Conservation (phyloP, 2,329 filamentous ascomycete species). For the Ophiobolus disseminans region DNA sequence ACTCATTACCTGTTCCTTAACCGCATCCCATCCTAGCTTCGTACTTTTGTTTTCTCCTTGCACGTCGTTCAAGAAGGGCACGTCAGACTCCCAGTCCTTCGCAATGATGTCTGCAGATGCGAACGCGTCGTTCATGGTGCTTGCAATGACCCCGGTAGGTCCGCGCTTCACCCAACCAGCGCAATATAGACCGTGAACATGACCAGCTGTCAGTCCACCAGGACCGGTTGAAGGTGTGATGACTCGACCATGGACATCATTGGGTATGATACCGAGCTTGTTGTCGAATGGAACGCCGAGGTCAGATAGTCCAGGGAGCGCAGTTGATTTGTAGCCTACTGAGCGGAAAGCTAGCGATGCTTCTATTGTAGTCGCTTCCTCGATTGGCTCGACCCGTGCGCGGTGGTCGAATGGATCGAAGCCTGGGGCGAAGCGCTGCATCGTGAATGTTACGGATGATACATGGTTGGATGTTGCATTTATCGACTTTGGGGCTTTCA, state of each 20-base stretch:
- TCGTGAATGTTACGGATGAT: constrained; percentile 71
- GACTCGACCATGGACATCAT: constrained; percentile 81
- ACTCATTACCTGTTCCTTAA: constrained; percentile 66
- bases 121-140: constrained; percentile 95
- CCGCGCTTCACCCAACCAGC: constrained; percentile 97
- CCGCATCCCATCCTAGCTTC: constrained; percentile 76
- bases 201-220: constrained; percentile 52
- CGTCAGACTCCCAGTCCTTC: constrained; percentile 70
- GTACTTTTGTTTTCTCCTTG: constrained; percentile 44
- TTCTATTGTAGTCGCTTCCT: constrained; percentile 60
- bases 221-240: constrained; percentile 51
- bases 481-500: constrained; percentile 79
- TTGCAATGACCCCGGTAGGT: constrained; percentile 93
- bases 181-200: constrained; percentile 81
- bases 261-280: constrained; percentile 76
- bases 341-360: constrained; percentile 84
- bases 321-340: constrained; percentile 89
- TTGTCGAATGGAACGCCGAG: constrained; percentile 81
- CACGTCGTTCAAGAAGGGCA: constrained; percentile 58
- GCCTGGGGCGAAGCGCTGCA: constrained; percentile 48
- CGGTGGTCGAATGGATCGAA: constrained; percentile 58
- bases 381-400: constrained; percentile 58
- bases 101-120: constrained; percentile 83
- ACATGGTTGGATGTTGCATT: constrained; percentile 61
- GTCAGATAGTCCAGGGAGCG: constrained; percentile 75